Base-by-base conservation (phyloP, 768 basidiomycete genomes). In the Agrocybe pediades region DNA sequence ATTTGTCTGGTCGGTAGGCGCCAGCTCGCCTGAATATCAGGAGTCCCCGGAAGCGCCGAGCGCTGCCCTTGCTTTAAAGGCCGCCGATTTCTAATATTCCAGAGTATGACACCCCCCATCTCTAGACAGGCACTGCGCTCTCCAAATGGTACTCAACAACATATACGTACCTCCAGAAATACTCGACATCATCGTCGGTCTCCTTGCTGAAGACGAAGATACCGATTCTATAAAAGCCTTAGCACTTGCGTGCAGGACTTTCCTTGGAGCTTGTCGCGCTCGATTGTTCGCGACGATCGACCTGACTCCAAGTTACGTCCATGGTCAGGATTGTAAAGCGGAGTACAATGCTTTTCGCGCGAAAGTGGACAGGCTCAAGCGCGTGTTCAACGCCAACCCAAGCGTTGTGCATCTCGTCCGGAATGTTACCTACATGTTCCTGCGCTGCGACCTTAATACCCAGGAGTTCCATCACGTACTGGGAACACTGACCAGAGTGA, bases 181-280 rank as follows among this genome's bases (percentile, higher is more conserved):
- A 2, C 42, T 44, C 19, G 47, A 55, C 21, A 44, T 49, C 39
- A 44, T 55, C 26, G n/a, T 49, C 41, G 48, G 26, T 33, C 21
- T 55, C 25, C 47, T 49, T n/a, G 53, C 53, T 23, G 25, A 54
- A 48, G 53, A 54, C 6, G 53, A 41, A 8, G 54, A 49, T 42
- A 16, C 27, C 7, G 27, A 41, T 1, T 44, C 54, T 9, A 26
- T 55, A 21, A 49, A 49, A 29, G 41, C 27, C 7, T n/a, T 23
- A 7, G 54, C 46, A 16, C 47, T 29, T 7, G 44, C 47, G n/a
- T 55, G 47, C 41, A 41, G 46, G 33, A 20, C 11, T 21, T 5
- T 49, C 40, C 42, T 49, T 16, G 41, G 47, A 20, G 36, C 41
- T 19, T 55, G 48, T 42, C 47, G 42, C 30, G 49, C 54, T 20